Base-by-base conservation (phyloP, 1,139 yeast genomes). In the Pichia kudriavzevii region DNA sequence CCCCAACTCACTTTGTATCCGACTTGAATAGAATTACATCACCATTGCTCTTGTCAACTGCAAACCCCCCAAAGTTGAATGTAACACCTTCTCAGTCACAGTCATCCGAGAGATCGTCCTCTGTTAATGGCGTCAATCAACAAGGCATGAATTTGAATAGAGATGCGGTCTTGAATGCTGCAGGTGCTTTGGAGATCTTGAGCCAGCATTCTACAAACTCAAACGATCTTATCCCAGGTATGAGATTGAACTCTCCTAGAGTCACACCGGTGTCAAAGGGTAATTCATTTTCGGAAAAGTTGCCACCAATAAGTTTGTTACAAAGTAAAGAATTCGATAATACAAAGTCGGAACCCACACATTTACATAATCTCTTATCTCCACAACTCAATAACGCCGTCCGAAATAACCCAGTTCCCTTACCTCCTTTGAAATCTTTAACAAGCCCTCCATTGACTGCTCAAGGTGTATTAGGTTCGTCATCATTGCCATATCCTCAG, bases 1-100 rank as follows among this genome's bases (percentile, higher is more conserved):
- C 82, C 2, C 84, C 84, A 16, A 71, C 82, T 2, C 82, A 75
- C 49, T 77, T 74, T 63, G 82, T 81, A 22, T 75, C 80, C 0
- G 78, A 78, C 27, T 58, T 76, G 39, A 72, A 72, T 45, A 56
- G 77, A 32, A 76, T 77, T 39, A 77, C 83, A 0, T 75, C 82
- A 10, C 84, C 84, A 0, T 60, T 77, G 38, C 56, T 77, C 40
- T 62, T 77, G 26, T 51, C 58, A 5, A 49, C 56, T 3, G 35
- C 55, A 3, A 39, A 46, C 5, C 73, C 40, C 58, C 75, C 44
- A 40, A 60, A 50, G 41, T 49, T 44, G 45, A 52, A 44, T 45
- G 56, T 57, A 27, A 41, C 45, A 3, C 47, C 47, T n/a, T 41
- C 45, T 7, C 46, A 43, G 23, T 52, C 58, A 1, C 59, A 55